Percentiles rank a stretch among this genome's conserved stretches.
Conservation (phyloP, 2,329 filamentous ascomycete genomes). For the Alternaria burnsii region DNA sequence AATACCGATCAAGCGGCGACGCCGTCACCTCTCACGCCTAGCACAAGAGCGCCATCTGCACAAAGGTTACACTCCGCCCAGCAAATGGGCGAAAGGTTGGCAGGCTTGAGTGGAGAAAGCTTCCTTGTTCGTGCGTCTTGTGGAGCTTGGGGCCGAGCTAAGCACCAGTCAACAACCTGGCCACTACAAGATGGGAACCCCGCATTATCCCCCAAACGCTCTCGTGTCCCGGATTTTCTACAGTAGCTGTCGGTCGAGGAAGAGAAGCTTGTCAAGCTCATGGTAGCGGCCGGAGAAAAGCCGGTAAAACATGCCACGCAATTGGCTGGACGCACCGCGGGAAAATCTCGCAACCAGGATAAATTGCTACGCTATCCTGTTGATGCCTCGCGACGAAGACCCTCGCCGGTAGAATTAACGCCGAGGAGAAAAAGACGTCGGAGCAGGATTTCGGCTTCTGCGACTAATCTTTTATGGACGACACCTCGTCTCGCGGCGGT, state of each 20-base stretch:
- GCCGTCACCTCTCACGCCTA: background rate
- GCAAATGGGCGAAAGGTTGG: slow-evolving; percentile 15
- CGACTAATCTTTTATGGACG: slow-evolving; percentile 16
- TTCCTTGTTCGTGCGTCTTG: slow-evolving; percentile 21
- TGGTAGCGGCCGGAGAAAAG: background rate
- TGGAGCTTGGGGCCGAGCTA: slow-evolving; percentile 22
- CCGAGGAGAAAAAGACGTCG: slow-evolving; percentile 2
- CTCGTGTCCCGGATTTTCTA: slow-evolving; percentile 6
- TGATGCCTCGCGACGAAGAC: slow-evolving; percentile 16
- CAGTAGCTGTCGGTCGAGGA: background rate
- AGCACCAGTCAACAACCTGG: slow-evolving; percentile 11
- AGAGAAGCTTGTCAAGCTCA: background rate
- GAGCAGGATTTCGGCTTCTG: slow-evolving; percentile 5
- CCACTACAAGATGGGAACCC: slow-evolving; percentile 7
- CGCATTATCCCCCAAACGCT: slow-evolving; percentile 17
- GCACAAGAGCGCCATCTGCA: background rate
- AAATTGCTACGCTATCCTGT: slow-evolving; percentile 1
- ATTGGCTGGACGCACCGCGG: background rate
- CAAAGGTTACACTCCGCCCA: slow-evolving; percentile 29
- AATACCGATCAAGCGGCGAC: background rate
- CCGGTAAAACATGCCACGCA: background rate
- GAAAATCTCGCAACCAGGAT: slow-evolving; percentile 4
- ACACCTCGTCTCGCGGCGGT: slow-evolving; percentile 22
- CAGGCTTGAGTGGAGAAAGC: slow-evolving; percentile 30
- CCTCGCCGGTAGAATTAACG: slow-evolving; percentile 4